Conservation (phyloP, 805 yeast species). For the Wickerhamomyces kurtzmanii region DNA sequence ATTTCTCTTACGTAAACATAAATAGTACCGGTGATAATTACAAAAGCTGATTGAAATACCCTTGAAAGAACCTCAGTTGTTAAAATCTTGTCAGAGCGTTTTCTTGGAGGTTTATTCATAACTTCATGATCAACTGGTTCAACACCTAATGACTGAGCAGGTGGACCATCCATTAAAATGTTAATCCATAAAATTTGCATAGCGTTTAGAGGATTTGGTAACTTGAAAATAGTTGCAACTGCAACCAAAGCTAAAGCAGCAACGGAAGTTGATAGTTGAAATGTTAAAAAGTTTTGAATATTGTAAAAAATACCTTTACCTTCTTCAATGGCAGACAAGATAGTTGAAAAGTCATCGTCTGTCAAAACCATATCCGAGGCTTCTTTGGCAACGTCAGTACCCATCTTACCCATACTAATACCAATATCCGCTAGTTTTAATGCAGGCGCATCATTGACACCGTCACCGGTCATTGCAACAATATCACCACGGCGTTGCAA, state of each 20-base stretch:
- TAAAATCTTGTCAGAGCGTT: slow-evolving; percentile 75
- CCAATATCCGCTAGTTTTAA: slow-evolving; percentile 93
- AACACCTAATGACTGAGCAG: slow-evolving; percentile 95
- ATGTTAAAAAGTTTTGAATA: slow-evolving; percentile 89
- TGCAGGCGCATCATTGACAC: slow-evolving; percentile 99
- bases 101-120: slow-evolving; percentile 94
- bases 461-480: slow-evolving; percentile 99
- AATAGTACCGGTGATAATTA: slow-evolving; percentile 82
- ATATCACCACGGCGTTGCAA: slow-evolving; percentile 85
- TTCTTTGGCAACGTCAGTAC: slow-evolving; percentile 97
- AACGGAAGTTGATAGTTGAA: slow-evolving; percentile 91
- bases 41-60: slow-evolving; percentile 62
- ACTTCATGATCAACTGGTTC: slow-evolving; percentile 96
- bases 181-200: slow-evolving; percentile 98
- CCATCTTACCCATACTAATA: slow-evolving; percentile 86
- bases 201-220: slow-evolving; percentile 93
- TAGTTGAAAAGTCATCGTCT: slow-evolving; percentile 94
- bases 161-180: slow-evolving; percentile 98
- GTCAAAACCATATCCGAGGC: slow-evolving; percentile 97
- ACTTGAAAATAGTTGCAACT: slow-evolving; percentile 71
- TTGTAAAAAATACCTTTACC: slow-evolving; percentile 96
- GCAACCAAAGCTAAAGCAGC: slow-evolving; percentile 91
- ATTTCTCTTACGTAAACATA: slow-evolving; percentile 81
- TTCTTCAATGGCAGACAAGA: slow-evolving; percentile 87
- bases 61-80: slow-evolving; percentile 61